Base-by-base conservation (phyloP, 106 monocot species). In the Dendrobium huoshanense region DNA sequence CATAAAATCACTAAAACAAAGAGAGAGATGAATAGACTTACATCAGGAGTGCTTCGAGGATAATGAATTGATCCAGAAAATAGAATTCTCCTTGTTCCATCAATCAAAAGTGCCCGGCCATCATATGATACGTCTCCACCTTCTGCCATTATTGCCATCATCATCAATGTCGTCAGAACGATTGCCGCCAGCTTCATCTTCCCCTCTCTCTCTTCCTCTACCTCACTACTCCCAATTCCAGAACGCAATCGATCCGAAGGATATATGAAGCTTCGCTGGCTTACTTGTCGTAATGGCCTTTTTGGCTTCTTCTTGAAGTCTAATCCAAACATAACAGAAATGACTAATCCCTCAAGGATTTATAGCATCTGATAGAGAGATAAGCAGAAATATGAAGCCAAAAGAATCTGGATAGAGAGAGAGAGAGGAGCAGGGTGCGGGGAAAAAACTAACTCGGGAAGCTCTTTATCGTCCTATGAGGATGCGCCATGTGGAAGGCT, bases 41-140 rank as follows among this genome's bases (percentile, higher is more conserved):
- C 92, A 86, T 90, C 24, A n/a, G 93, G 90, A 41, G 93, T 88
- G 82, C 93, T 93, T 17, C 93, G 88, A 64, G 93, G 85, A 68
- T 93, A 93, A 48, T 93, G 93, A 54, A 93, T 90, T 31, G 90
- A 90, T 17, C 93, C 93, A 20, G 93, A 90, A 85, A 93, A 93
- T 47, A 93, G 79, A 42, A 93, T 42, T 83, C 85, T 85, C 77
- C 90, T 80, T 13, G 82, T 61, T 0, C 93, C 93, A 73, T 87
- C 77, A 59, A 93, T 77, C 44, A 93, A 81, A 40, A 93, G 82
- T 4, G 85, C 80, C 80, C 93, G 82, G 0, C 88, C 88, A 40
- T 93, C 93, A 51, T 89, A 90, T 2, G 86, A 79, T 0, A 91
- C 78, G 0, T 79, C 78, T 48, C 78, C 49, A 54, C 79, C 78